Evolutionary conservation across 2,329 filamentous ascomycete genomes (phyloP).

Genomic region (Clonostachys sp.): DNA sequence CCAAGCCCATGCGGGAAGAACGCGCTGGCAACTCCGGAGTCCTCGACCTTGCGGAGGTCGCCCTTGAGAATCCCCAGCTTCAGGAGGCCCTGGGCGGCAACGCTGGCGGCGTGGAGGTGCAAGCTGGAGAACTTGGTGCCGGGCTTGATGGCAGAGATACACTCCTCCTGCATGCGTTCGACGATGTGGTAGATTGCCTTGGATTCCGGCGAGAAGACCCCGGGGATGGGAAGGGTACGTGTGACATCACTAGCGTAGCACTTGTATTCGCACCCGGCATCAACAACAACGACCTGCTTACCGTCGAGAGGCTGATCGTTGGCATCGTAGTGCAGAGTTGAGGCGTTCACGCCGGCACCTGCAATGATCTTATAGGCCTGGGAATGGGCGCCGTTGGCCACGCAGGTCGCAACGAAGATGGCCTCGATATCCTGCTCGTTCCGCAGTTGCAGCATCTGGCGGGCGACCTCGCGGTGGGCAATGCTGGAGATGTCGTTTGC

Average conservation of each 20-base stretch:
- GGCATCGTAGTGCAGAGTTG: constrained; percentile 79
- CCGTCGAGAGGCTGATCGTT: constrained; percentile 71
- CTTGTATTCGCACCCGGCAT: constrained; percentile 81
- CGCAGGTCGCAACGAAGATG: constrained; percentile 68
- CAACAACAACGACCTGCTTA: constrained; percentile 73
- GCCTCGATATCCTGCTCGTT: constrained; percentile 86
- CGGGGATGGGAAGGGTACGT: constrained; percentile 75
- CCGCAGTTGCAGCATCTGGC: constrained; percentile 53
- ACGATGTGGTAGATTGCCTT: constrained; percentile 74
- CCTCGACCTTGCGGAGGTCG: constrained; percentile 47
- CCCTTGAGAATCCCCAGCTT: constrained; percentile 68
- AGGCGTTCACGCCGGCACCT: constrained; percentile 75
- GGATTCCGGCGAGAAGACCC: constrained; percentile 63
- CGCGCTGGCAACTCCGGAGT: constrained; percentile 46
- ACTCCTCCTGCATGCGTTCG: constrained; percentile 73
- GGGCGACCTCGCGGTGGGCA: constrained; percentile 72
- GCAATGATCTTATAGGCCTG: constrained; percentile 91
- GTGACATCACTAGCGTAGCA: constrained; percentile 91
- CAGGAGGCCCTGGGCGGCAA: constrained; percentile 69
- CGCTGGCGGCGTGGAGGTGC: constrained; percentile 66
- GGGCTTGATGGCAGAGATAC: constrained; percentile 63
- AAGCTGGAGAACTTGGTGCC: constrained; percentile 68
- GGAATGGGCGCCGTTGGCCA: constrained; percentile 65
- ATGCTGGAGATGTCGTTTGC: constrained; percentile 76
- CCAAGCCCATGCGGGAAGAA: constrained; percentile 65